Conservation (phyloP, 208 protist species). For the Leishmania tarentolae region DNA sequence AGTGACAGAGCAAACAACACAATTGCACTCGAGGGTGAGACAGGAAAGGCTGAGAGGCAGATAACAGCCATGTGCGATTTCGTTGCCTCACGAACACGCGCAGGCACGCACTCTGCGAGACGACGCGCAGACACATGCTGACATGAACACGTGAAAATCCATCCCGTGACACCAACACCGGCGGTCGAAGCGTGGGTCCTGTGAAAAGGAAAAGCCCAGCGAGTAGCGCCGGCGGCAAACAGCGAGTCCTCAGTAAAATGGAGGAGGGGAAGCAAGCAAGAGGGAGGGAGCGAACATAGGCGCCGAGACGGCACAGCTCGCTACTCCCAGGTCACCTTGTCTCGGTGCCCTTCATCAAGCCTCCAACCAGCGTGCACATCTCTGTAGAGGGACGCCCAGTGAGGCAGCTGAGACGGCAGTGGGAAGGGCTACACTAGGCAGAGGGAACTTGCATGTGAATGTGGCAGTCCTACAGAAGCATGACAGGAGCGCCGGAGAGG, state of each 20-base stretch:
- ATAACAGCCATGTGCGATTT: neutral
- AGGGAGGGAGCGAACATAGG: neutral
- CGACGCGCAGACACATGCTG: neutral
- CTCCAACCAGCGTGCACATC: neutral
- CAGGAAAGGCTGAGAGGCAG: neutral
- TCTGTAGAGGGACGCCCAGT: neutral
- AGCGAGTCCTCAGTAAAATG: neutral
- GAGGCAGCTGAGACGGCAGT: neutral
- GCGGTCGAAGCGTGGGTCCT: neutral
- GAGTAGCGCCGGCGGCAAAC: neutral
- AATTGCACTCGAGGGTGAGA: neutral
- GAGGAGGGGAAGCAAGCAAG: neutral
- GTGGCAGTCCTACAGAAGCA: neutral
- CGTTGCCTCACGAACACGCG: neutral
- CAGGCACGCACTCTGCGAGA: too few relatives aligned
- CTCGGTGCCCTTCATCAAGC: neutral
- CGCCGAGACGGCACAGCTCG: neutral
- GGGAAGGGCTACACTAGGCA: neutral
- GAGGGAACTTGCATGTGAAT: neutral
- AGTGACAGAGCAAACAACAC: neutral
- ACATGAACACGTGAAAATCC: neutral
- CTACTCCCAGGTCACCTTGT: neutral
- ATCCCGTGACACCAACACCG: neutral
- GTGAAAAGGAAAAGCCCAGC: neutral
- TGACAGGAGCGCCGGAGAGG: neutral